These are phyloP conservation scores for Suhomyces anneliseae DNA, from an alignment of 1,139 yeast genomes.

Conservation along the genomic window DNA sequence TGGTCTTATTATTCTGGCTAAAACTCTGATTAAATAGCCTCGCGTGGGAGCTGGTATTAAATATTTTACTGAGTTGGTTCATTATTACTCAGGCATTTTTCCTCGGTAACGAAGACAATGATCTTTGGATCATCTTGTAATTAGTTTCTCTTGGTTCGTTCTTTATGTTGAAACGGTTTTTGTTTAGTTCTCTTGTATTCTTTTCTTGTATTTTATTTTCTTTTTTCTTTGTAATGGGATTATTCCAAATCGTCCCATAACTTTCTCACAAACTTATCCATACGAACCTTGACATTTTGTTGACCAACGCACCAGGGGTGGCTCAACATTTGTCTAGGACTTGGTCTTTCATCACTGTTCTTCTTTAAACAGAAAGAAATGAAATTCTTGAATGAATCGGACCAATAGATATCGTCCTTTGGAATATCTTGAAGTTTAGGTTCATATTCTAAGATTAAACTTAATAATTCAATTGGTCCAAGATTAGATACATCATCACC, in stretches of 20 bases:
- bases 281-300: conserved; percentile 65
- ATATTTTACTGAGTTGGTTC: no score
- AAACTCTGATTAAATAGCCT: no score
- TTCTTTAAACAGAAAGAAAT: conserved; percentile 79
- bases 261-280: conserved; percentile 81
- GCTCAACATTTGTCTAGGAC: conserved; percentile 86
- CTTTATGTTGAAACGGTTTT: no score
- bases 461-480: conserved; percentile 83
- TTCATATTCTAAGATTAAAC: conserved; percentile 77
- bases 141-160: no score
- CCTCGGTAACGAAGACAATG: no score
- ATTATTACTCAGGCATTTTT: no score
- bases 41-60: no score
- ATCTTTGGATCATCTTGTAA: no score
- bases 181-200: neutral
- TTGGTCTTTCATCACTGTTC: conserved; percentile 76
- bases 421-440: conserved; percentile 81
- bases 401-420: conserved; percentile 75
- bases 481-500: conserved; percentile 41
- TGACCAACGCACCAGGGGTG: conserved; percentile 93
- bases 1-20: no score
- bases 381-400: conserved; percentile 78
- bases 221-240: neutral
- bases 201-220: no score
- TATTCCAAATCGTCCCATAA: conserved; percentile 60